phyloP scores from a whole-genome alignment of 345 rosid species.

The Geranium rotundifolium region DNA sequence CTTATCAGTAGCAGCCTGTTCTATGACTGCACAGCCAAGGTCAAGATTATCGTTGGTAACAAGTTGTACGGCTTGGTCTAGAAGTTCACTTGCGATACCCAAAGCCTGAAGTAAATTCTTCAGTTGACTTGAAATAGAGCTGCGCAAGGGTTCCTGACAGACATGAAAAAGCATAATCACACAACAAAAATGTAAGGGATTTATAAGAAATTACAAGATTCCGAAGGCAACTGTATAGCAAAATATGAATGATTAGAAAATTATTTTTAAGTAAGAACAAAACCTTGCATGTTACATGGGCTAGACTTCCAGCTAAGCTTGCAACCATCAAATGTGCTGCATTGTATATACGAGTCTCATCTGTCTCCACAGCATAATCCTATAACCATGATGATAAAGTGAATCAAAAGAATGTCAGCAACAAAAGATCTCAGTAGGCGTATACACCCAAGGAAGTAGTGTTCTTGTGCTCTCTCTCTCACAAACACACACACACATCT shows the following conservation, averaged over 20 bases:
- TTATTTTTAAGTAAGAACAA: background rate
- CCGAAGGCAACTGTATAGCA: background rate
- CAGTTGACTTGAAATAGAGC: constrained; percentile 75
- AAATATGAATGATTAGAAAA: background rate
- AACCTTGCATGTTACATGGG: constrained; percentile 99
- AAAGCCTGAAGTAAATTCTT: constrained; percentile 70
- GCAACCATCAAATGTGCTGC: constrained; percentile 99
- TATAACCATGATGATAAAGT: constrained; percentile 11
- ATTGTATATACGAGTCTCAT: constrained; percentile 77
- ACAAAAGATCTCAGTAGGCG: background rate
- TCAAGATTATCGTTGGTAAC: constrained; percentile 98
- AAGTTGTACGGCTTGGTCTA: constrained; percentile 90
- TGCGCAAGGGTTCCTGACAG: constrained; percentile 79
- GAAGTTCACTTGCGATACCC: constrained; percentile 45
- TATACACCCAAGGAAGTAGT: background rate
- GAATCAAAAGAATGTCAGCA: background rate
- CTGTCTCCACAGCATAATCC: constrained; percentile 92
- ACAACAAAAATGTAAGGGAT: background rate
- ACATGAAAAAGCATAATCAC: constrained; percentile 7
- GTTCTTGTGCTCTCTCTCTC: background rate
- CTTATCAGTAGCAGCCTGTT: constrained; percentile 96
- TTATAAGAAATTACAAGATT: constrained; percentile 2
- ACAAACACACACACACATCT: too few relatives aligned
- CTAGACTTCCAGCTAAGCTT: constrained; percentile 96
- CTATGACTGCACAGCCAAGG: constrained; percentile 97